Conservation (phyloP, 2,329 filamentous ascomycete genomes). For the Pseudodiploospora longispora region DNA sequence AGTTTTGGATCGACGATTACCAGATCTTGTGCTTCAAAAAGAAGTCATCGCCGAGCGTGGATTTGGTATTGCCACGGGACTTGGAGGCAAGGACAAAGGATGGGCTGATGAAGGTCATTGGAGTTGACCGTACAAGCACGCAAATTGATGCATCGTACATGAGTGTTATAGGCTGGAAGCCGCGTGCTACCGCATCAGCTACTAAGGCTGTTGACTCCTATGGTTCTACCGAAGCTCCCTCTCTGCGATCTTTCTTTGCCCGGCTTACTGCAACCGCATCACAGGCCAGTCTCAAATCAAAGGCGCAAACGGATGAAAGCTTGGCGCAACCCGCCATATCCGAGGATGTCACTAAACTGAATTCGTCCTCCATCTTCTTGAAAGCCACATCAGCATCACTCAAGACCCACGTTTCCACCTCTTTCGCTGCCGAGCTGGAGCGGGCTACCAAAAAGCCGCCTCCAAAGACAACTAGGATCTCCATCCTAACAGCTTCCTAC, state of each 20-base stretch:
- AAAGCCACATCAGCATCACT: constrained; percentile 80
- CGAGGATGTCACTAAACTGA: constrained; percentile 63
- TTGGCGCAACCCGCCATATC: constrained; percentile 53
- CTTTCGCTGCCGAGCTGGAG: constrained; percentile 79
- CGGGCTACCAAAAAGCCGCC: constrained; percentile 96
- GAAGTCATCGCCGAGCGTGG: constrained; percentile 70
- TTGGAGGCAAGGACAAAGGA: constrained; percentile 78
- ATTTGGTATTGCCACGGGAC: constrained; percentile 66
- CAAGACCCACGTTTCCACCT: constrained; percentile 62
- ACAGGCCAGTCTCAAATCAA: constrained; percentile 42
- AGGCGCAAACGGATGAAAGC: constrained; percentile 54
- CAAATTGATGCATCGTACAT: constrained; percentile 91
- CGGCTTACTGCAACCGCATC: constrained; percentile 55
- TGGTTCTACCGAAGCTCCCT: constrained; percentile 44
- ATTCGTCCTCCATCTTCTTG: constrained; percentile 76
- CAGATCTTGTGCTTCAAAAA: constrained; percentile 72
- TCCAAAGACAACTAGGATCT: constrained; percentile 76
- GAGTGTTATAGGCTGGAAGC: constrained; percentile 80
- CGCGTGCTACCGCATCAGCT: constrained; percentile 33
- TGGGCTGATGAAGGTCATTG: constrained; percentile 75
- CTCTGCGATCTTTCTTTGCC: constrained; percentile 72
- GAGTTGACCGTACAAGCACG: constrained; percentile 76
- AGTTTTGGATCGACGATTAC: constrained; percentile 86
- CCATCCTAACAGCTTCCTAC: constrained; percentile 85
- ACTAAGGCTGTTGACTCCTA: constrained; percentile 41